phyloP scores from a whole-genome alignment of 768 basidiomycete genomes.

The Cyclocybe cylindracea region DNA sequence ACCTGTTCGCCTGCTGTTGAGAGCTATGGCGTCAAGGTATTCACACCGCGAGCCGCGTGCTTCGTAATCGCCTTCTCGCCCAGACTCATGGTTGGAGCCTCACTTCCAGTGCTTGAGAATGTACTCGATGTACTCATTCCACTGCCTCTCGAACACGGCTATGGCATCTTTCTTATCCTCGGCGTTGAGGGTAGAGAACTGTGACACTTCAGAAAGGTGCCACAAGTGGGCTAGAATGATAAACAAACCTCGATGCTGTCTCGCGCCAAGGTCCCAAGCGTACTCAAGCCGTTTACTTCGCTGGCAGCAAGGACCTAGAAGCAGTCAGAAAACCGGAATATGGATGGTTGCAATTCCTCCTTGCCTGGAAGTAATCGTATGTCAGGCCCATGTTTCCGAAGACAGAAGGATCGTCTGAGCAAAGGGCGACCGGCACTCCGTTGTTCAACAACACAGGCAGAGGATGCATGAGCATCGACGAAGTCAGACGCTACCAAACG shows the following conservation, averaged over 20 bases:
- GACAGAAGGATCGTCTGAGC: slow-evolving; percentile 75
- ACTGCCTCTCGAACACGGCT: slow-evolving; percentile 45
- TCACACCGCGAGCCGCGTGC: too few relatives aligned
- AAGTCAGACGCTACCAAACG: slow-evolving; percentile 58
- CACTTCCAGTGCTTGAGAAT: slow-evolving; percentile 11
- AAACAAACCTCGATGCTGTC: slow-evolving; percentile 60
- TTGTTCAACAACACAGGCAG: slow-evolving; percentile 71
- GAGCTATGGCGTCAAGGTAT: too few relatives aligned
- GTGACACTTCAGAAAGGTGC: neutral
- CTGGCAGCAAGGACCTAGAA: slow-evolving; percentile 64
- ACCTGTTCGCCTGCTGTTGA: too few relatives aligned
- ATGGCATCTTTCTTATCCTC: slow-evolving; percentile 48
- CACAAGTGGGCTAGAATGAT: neutral
- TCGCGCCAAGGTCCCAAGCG: slow-evolving; percentile 61
- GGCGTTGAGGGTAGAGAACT: slow-evolving; percentile 55
- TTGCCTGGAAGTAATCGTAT: slow-evolving; percentile 77
- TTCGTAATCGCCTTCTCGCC: too few relatives aligned
- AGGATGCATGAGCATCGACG: slow-evolving; percentile 81
- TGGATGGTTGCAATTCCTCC: neutral
- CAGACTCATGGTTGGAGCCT: slow-evolving; percentile 4
- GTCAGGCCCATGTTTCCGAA: slow-evolving; percentile 81
- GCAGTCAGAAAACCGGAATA: neutral
- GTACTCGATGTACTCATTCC: slow-evolving; percentile 46
- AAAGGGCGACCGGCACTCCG: slow-evolving; percentile 69
- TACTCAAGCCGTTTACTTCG: slow-evolving; percentile 64